phyloP scores from a whole-genome alignment of 805 yeast genomes.

The Ogataea populi-albae region DNA sequence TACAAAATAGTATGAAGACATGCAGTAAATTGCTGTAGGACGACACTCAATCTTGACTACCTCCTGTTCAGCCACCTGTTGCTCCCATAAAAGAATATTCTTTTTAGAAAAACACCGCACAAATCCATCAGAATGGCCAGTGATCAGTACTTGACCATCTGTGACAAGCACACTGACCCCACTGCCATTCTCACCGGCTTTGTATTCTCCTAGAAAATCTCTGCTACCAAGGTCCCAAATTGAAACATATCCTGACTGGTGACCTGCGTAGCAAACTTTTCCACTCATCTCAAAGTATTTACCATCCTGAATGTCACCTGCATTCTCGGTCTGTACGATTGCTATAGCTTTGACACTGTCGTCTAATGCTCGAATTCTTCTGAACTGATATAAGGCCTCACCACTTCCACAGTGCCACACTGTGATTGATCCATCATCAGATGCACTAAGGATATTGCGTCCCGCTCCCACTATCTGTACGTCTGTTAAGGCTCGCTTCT shows the following conservation, averaged over 20 bases:
- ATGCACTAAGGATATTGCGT: conserved; percentile 58
- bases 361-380: conserved; percentile 31
- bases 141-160: conserved; percentile 3
- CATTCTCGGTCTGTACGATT: conserved; percentile 12
- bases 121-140: conserved; percentile 22
- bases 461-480: conserved; percentile 59
- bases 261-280: conserved; percentile 42
- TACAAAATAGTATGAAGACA: conserved; percentile 10
- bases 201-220: conserved; percentile 22
- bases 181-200: conserved; percentile 9
- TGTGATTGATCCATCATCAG: conserved; percentile 51
- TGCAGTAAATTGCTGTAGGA: conserved; percentile 1
- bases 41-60: neutral
- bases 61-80: conserved; percentile 3
- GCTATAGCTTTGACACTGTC: conserved; percentile 35
- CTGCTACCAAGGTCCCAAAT: conserved; percentile 40
- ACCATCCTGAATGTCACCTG: conserved; percentile 10
- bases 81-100: conserved; percentile 13
- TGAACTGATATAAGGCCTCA: conserved; percentile 38
- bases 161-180: conserved; percentile 13
- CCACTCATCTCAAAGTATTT: conserved; percentile 49
- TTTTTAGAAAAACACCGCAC: conserved; percentile 5
- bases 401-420: conserved; percentile 75
- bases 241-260: conserved; percentile 38
- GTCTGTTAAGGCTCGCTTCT: conserved; percentile 46